Base-by-base conservation (phyloP, 768 basidiomycete species). In the Trametes cinnabarina region DNA sequence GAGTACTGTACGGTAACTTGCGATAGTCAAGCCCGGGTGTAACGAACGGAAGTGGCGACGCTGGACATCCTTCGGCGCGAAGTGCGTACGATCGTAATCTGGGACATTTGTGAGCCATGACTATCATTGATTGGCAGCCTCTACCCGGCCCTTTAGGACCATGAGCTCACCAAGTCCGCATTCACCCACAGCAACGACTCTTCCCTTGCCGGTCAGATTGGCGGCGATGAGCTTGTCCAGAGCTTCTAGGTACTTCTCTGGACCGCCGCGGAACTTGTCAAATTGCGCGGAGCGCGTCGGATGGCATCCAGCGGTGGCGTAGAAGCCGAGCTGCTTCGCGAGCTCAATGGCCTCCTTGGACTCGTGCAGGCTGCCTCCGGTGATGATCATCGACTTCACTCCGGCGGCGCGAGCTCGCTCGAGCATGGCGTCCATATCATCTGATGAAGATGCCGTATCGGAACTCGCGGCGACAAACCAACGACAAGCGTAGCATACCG, bases 31-130 rank as follows among this genome's bases (percentile, higher is more conserved):
- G n/a, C n/a, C n/a, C n/a, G n/a, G n/a, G n/a, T n/a, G n/a, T 23
- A 20, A 70, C 84, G 51, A 37, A 80, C 88, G 82, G 68, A 94
- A 90, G 66, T 85, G 78, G 48, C 68, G 77, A 53, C 78, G 74
- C 66, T 94, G 91, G 2, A 80, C 77, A 15, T 83, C 83, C 20
- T 74, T 72, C 2, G 80, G 62, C 6, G 89, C 82, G 66, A 85
- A 86, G 64, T 85, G 84, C 0, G 84, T 79, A 20, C 91, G 77
- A 65, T 92, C 91, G 63, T 92, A 92, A 68, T 93, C 90, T 89
- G 37, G 28, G 43, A n/a, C 30, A 32, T 32, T 6, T 7, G 12
- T 6, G 30, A 9, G 20, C 22, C 22, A 42, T 30, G 37, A 19
- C 30, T 47, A n/a, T 26, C 22, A 15, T 9, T 2, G n/a, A 10